Evolutionary conservation across 2,329 filamentous ascomycete species (phyloP), one percentile per base, ranked within the genome.

Genomic region (Plenodomus biglobosus): DNA sequence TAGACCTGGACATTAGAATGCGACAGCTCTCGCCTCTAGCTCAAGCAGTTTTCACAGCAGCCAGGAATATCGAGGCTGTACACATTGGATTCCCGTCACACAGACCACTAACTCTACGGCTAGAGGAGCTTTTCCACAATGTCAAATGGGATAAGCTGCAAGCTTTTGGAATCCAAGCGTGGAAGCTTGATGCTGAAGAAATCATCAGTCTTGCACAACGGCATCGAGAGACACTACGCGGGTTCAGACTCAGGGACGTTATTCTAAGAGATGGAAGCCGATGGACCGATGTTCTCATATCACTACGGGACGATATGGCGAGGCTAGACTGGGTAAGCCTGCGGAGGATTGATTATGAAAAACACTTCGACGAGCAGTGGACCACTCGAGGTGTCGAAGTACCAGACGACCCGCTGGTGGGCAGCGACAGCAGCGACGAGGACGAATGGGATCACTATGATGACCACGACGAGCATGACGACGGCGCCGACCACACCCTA

Each of bases 91-190:
- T 87, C 55, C 81, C 82, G 0, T 77, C 79, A 6, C 76, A 80
- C 46, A 65, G 75, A 16, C 83, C 83, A 0, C 69, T 87, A 2
- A 78, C 76, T 18, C 65, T 87, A 17, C 75, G 76, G 4, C 74
- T 87, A 2, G 81, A 85, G 50, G 75, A 79, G 5, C 75, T 87
- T 19, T 86, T 88, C 61, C 83, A 87, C 59, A 72, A 80, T 47
- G 76, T 85, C 7, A 75, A 76, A 37, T 86, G 83, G 82, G 76
- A 80, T 13, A 80, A 80, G 27, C 72, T 88, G 4, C 76, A 82
- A 27, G 82, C 83, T 1, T 80, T 87, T 46, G 85, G 85, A 1
- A 79, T 88, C 18, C 83, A 86, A 55, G 79, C 81, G 13, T 87
- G 85, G 85, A 77, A 78, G 36, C 69, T 87, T 3, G 72, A 80